phyloP scores from a whole-genome alignment of 176 grass and related monocot genomes.

The Pontederia crassipes region DNA sequence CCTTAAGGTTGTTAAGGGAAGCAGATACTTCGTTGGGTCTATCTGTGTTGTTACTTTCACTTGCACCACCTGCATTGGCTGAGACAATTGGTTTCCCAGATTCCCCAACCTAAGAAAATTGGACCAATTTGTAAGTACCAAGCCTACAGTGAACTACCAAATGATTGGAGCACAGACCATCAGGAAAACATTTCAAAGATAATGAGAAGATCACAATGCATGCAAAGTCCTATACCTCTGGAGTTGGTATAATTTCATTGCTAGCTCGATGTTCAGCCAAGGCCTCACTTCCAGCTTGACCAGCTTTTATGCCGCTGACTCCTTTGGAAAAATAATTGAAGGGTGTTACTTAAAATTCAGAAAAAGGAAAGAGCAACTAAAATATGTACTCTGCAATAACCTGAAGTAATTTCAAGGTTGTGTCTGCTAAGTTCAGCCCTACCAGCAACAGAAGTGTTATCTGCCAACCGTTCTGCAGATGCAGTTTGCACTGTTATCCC shows the following conservation, averaged over 20 bases:
- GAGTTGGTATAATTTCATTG: conserved; percentile 39
- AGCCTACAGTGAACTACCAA: no score
- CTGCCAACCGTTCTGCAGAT: conserved; percentile 28
- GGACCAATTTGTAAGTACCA: no score
- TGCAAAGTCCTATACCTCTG: conserved; percentile 37
- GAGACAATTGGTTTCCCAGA: conserved; percentile 23
- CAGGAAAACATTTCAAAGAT: not conserved
- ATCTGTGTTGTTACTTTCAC: conserved; percentile 37
- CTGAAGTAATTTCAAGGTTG: conserved; percentile 30
- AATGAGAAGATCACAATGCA: not conserved
- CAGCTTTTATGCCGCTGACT: conserved; percentile 29
- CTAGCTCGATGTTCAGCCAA: conserved; percentile 29
- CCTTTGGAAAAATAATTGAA: conserved; percentile 21
- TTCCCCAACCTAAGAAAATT: conserved; percentile 27
- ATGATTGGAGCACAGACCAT: no score
- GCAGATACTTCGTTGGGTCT: conserved; percentile 35
- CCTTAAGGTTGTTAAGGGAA: conserved; percentile 40
- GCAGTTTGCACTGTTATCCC: conserved; percentile 26
- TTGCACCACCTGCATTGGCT: conserved; percentile 35
- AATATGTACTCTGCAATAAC: conserved; percentile 8
- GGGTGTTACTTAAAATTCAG: not conserved
- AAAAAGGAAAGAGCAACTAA: not conserved
- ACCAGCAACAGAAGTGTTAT: conserved; percentile 23
- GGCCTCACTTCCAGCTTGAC: conserved; percentile 29
- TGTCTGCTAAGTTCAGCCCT: conserved; percentile 29